Evolutionary conservation across 352 stramenopile species (phyloP), one percentile per base, ranked within the genome.

Genomic region (Globisporangium iwayamae): DNA sequence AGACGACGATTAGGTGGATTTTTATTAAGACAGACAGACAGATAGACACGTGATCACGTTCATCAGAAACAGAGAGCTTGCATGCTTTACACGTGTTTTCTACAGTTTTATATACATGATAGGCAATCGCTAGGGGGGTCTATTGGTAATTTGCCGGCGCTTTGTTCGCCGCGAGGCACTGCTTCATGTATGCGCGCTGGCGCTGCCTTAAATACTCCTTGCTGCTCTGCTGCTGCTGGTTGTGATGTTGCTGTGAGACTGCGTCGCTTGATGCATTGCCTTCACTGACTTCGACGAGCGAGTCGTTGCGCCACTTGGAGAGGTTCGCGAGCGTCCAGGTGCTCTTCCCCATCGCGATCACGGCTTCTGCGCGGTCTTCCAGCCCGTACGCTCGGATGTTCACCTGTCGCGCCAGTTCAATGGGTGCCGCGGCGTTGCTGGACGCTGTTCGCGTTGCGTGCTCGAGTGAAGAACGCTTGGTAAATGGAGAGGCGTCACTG

Each of bases 301-400:
- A 68, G 25, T 93, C 70, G 57, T 78, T 71, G 25, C 85, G 77
- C 85, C 85, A 93, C 54, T 89, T 82, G 28, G 78, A 70, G 25
- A 93, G 63, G 28, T 87, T 79, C 8, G 65, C 70, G 38, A 93
- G 75, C 54, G 73, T 78, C 85, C 85, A 93, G 55, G 56, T 74
- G 22, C 64, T 62, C 55, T 61, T 77, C 22, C 69, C 69, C 25
- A 65, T 69, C 10, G 81, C 79, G 11, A 91, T 93, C 10, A 92
- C 76, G 11, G 85, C 85, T 45, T 90, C 74, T 0, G 83, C 83
- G n/a, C 76, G 82, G 68, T 93, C 85, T 71, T 93, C 85, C 3
- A 93, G 74, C 14, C 81, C 85, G 20, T 83, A 91, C 6, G 83
- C 85, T n/a, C 71, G 72, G 32, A 92, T 75, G 46, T 93, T 76